Conservation (phyloP, 306 rosid genomes). For the Rubus idaeus region DNA sequence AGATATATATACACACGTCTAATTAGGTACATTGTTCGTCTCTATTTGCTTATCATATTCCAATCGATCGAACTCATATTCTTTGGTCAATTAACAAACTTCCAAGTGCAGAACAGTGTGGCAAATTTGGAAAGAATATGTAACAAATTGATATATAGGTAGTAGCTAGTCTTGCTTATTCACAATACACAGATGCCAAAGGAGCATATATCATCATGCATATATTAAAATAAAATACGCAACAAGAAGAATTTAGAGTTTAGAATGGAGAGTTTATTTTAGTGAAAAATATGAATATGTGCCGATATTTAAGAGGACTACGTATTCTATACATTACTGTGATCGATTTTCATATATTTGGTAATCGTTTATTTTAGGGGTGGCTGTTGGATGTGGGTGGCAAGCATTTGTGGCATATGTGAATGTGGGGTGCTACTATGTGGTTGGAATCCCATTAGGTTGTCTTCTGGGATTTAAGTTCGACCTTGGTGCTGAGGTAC, state of each 20-base stretch:
- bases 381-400: slow-evolving; percentile 89
- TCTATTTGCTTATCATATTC: not conserved
- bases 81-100: not conserved
- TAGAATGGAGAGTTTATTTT: too few relatives aligned
- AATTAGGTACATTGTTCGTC: not conserved
- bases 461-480: slow-evolving; percentile 65
- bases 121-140: too few relatives aligned
- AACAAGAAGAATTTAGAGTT: too few relatives aligned
- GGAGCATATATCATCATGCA: too few relatives aligned
- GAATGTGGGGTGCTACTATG: slow-evolving; percentile 65
- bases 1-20: not conserved
- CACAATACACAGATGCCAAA: too few relatives aligned
- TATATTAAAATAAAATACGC: too few relatives aligned
- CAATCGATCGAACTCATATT: not conserved
- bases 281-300: too few relatives aligned
- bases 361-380: slow-evolving; percentile 36
- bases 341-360: not conserved
- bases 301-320: too few relatives aligned
- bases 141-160: too few relatives aligned
- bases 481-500: slow-evolving; percentile 61
- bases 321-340: too few relatives aligned
- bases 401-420: slow-evolving; percentile 72
- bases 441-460: slow-evolving; percentile 62
- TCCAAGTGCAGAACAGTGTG: not conserved
- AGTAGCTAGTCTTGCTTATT: too few relatives aligned